Conservation (phyloP, 2,329 filamentous ascomycete genomes). For the Albifimbria verrucaria region DNA sequence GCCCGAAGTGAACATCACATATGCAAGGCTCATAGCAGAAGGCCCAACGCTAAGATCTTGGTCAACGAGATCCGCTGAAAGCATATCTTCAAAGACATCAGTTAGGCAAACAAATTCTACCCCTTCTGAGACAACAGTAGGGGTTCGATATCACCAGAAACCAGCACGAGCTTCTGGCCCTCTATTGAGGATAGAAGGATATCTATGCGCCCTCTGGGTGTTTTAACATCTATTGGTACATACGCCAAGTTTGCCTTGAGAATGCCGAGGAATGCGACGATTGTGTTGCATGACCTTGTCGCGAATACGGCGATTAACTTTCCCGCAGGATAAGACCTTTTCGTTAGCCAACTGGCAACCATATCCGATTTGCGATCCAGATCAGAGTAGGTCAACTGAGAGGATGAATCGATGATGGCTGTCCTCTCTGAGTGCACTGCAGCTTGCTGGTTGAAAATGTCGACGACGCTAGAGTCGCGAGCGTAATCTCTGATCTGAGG, state of each 20-base stretch:
- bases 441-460: slow-evolving; percentile 5
- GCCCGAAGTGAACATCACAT: slow-evolving; percentile 18
- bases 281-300: slow-evolving; percentile 5
- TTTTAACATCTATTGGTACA: slow-evolving; percentile 13
- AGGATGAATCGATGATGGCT: no score
- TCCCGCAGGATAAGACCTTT: not conserved
- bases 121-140: no score
- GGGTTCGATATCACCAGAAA: not conserved
- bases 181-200: slow-evolving; percentile 5
- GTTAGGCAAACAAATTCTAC: not conserved
- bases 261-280: slow-evolving; percentile 11
- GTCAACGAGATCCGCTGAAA: not conserved
- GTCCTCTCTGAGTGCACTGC: no score
- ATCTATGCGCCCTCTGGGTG: slow-evolving; percentile 6
- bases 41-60: not conserved
- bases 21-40: slow-evolving; percentile 10
- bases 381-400: no score
- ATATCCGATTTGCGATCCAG: not conserved
- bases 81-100: not conserved
- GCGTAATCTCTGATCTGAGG: slow-evolving; percentile 4
- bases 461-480: slow-evolving; percentile 7
- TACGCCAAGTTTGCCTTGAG: slow-evolving; percentile 16
- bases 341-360: not conserved
- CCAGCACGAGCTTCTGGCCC: not conserved
- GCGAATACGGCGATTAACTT: slow-evolving; percentile 8